These are phyloP conservation scores for Voacanga thouarsii DNA, from an alignment of 257 asterid species.

Conservation along the genomic window DNA sequence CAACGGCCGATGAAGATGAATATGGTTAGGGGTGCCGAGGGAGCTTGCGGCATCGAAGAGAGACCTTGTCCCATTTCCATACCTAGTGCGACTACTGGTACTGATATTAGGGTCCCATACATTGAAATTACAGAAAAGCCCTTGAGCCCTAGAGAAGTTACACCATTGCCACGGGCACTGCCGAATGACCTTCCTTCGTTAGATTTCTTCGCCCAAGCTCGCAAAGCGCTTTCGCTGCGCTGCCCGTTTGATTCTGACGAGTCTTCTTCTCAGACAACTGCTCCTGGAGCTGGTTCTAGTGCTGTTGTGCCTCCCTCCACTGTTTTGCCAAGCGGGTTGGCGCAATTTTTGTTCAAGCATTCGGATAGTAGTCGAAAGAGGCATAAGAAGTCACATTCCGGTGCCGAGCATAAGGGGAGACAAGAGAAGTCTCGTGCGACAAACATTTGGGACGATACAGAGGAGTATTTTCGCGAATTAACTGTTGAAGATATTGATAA, in stretches of 20 bases:
- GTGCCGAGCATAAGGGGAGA: slow-evolving; percentile 50
- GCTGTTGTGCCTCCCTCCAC: slow-evolving; percentile 33
- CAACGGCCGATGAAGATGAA: slow-evolving; percentile 53
- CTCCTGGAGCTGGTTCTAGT: slow-evolving; percentile 15
- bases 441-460: slow-evolving; percentile 67
- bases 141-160: slow-evolving; percentile 37
- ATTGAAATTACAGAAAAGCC: slow-evolving; percentile 58
- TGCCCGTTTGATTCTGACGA: slow-evolving; percentile 73
- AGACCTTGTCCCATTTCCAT: slow-evolving; percentile 45
- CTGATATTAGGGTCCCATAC: slow-evolving; percentile 14
- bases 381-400: slow-evolving; percentile 69
- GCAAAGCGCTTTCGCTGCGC: slow-evolving; percentile 64
- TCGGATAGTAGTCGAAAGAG: slow-evolving; percentile 66
- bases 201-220: slow-evolving; percentile 72
- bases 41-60: slow-evolving; percentile 35
- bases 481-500: slow-evolving; percentile 58
- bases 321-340: slow-evolving; percentile 60
- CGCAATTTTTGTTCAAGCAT: slow-evolving; percentile 54
- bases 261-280: slow-evolving; percentile 20
- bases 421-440: slow-evolving; percentile 41
- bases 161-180: slow-evolving; percentile 42
- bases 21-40: slow-evolving; percentile 48
- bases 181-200: slow-evolving; percentile 26
- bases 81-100: slow-evolving; percentile 1
- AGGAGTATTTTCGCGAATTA: slow-evolving; percentile 78